Evolutionary conservation across 2,329 filamentous ascomycete genomes (phyloP), one percentile per base, ranked within the genome.

Genomic region (Colletotrichum tanaceti): DNA sequence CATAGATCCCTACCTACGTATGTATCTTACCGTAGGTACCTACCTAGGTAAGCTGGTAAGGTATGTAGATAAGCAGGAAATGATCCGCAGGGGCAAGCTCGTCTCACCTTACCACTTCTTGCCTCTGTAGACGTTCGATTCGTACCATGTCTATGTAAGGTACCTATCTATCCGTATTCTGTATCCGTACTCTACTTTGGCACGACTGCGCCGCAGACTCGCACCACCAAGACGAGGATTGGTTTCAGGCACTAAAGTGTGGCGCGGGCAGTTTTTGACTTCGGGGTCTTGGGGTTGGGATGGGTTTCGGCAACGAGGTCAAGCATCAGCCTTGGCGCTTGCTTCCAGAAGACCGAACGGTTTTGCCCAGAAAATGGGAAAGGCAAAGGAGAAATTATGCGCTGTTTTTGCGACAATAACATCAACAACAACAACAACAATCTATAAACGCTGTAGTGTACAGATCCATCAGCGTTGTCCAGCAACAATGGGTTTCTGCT

Each of bases 201-300:
- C 32, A 18, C 46, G n/a, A 38, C 14, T 46, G 57, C 14, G 44
- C 41, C 46, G 38, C 46, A 47, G 22, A 35, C 20, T 47, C 53
- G 49, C 63, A 49, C 49, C 47, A 65, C 22, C 35, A 28, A 47
- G 44, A 54, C 43, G 20, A 35, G 47, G 60, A 32, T 41, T 44
- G 41, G 65, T 68, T 68, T 68, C 65, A 63, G 63, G 50, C 58
- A 38, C 22, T 18, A 2, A 1, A 55, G 55, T 65, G 61, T 68
- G 61, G 61, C 65, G 61, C 61, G 47, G 65, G 24, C 18, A 35
- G 49, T 60, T 46, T 22, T 52, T 49, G 41, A 28, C 55, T 63
- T 41, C 50, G 43, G 44, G 35, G 20, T 49, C 32, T 49, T 49
- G 32, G 35, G 11, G 35, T 54, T n/a, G n/a, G n/a, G n/a, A n/a